Base-by-base conservation (phyloP, 768 basidiomycete species). In the Mycena vitilis region DNA sequence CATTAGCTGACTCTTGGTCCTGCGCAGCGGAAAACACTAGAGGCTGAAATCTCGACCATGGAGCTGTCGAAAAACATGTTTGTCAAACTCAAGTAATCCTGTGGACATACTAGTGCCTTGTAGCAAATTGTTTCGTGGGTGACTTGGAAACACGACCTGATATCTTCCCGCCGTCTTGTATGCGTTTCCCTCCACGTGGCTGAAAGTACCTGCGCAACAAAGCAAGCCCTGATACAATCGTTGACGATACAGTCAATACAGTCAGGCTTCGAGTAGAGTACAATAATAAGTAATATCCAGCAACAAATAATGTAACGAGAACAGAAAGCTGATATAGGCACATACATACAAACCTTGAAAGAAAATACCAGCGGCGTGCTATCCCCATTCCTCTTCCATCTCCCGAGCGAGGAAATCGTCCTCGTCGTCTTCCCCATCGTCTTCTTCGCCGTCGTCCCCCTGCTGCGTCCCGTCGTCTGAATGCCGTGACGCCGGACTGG, bases 351-450 rank as follows among this genome's bases (percentile, higher is more conserved):
- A 34, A 15, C 23, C 4, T n/a, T 42, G 8, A 65, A 58, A 56
- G 58, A 58, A 58, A 5, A 25, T 30, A 25, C 47, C 13, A 67
- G 23, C 30, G 25, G 61, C 20, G 30, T 18, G 72, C 78, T 89
- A 94, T 87, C 91, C 90, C 88, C 85, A 88, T 67, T 93, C 92
- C 75, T 91, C 91, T 75, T 88, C 91, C 71, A 94, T 81, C 74
- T 91, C 93, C 45, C 89, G 84, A n/a, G 92, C 89, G n/a, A 94
- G 81, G 75, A 93, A 93, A 75, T 94, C 92, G 48, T 93, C 92
- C 5, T 92, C 91, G 2, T 86, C 85, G 1, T 88, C 88, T 0
- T 84, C 85, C 15, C 82, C 85, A 0, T 82, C 84, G 0, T 84
- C 86, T 2, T 85, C 85, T 0, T 84, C 86, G 5, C 86, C 87